Conservation (phyloP, 805 yeast species). For the Phaffomyces opuntiae region DNA sequence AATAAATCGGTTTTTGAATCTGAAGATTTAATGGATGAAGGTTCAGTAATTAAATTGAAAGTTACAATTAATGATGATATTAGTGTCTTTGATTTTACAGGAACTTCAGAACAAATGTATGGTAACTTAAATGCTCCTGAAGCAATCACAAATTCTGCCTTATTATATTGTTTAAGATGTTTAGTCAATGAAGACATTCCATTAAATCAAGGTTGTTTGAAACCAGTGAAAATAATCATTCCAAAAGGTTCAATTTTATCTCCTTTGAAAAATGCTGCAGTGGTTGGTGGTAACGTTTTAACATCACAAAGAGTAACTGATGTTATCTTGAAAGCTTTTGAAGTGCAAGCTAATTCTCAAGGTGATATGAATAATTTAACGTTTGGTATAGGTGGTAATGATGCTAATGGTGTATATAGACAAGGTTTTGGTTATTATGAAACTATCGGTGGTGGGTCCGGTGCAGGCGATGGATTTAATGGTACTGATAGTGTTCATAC, state of each 20-base stretch:
- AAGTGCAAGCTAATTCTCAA: constrained; percentile 90
- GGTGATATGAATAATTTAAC: constrained; percentile 94
- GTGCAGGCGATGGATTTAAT: constrained; percentile 82
- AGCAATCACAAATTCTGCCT: constrained; percentile 85
- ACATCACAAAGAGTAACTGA: constrained; percentile 93
- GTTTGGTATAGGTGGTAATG: constrained; percentile 73
- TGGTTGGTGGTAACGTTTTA: constrained; percentile 91
- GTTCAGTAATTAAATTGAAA: constrained; percentile 54
- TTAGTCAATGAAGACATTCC: constrained; percentile 86
- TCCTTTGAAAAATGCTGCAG: constrained; percentile 84
- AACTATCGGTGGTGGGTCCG: constrained; percentile 94
- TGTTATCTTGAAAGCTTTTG: constrained; percentile 78
- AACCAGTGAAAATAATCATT: constrained; percentile 63
- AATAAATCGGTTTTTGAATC: constrained; percentile 35
- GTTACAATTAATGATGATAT: constrained; percentile 43
- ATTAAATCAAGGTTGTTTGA: constrained; percentile 85
- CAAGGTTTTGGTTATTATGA: constrained; percentile 87
- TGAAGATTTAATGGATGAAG: constrained; percentile 74
- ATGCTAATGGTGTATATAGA: constrained; percentile 38
- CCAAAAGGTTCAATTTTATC: constrained; percentile 60
- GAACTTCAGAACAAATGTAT: constrained; percentile 80
- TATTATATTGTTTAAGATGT: constrained; percentile 79
- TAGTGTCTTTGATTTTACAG: constrained; percentile 77
- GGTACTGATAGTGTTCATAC: constrained; percentile 90
- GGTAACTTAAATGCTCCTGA: constrained; percentile 91